A percentile compares a stretch with the other conserved stretches of the same genome.
phyloP scores from a whole-genome alignment of 2,329 filamentous ascomycete species.

The Xylariaceae sp. region DNA sequence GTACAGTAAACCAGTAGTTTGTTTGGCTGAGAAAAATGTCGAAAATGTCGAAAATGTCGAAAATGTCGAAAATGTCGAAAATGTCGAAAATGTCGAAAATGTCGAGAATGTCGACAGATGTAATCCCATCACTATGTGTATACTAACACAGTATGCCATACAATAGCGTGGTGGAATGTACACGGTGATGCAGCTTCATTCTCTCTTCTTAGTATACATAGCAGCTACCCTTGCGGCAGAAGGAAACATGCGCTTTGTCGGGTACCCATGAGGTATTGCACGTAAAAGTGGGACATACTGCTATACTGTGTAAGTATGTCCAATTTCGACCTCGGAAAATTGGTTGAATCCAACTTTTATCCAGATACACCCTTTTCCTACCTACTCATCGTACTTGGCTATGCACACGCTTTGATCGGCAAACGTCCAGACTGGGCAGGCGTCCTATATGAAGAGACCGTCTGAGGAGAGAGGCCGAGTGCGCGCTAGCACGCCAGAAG shows the following conservation, averaged over 20 bases:
- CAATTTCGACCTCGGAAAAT: neutral
- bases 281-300: slow-evolving; percentile 22
- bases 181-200: neutral
- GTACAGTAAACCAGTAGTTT: neutral
- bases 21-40: neutral
- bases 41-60: too few species aligned
- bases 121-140: neutral
- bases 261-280: too few species aligned
- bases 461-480: slow-evolving; percentile 20
- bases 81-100: too few species aligned
- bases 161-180: neutral
- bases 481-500: neutral
- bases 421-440: neutral
- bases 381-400: neutral
- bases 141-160: neutral
- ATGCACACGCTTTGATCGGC: neutral
- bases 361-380: neutral
- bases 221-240: neutral
- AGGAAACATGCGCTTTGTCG: too few species aligned
- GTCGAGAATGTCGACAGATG: neutral
- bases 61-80: too few species aligned
- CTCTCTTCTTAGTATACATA: neutral
- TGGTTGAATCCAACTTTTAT: neutral
- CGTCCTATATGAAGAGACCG: neutral
- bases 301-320: slow-evolving; percentile 1